These are phyloP conservation scores for Atractiella rhizophila DNA, from an alignment of 768 basidiomycete genomes.

Conservation along the genomic window DNA sequence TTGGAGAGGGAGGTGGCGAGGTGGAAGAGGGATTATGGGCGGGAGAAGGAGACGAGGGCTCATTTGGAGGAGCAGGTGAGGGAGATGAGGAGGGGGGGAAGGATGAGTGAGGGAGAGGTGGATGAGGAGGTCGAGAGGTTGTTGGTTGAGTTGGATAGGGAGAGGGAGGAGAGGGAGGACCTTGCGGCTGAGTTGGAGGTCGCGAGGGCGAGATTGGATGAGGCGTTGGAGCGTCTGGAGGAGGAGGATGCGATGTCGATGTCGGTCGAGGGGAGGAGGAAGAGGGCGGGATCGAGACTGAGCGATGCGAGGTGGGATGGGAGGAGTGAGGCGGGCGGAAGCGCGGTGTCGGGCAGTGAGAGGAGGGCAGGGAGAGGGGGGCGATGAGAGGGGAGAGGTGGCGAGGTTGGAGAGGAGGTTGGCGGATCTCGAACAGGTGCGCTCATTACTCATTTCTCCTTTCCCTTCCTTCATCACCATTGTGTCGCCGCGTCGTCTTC, in stretches of 20 bases:
- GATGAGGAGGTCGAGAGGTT: constrained; percentile 42
- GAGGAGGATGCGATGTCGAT: constrained; percentile 4
- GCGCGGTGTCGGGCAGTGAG: not conserved
- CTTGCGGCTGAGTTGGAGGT: constrained; percentile 21
- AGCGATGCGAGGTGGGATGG: constrained; percentile 6
- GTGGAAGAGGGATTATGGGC: constrained; percentile 12
- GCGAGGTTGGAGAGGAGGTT: constrained; percentile 7
- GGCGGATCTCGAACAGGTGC: constrained; percentile 12
- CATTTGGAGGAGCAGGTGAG: constrained; percentile 10
- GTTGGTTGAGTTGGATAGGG: constrained; percentile 33
- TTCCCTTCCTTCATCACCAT: no score
- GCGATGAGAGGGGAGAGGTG: constrained; percentile 1
- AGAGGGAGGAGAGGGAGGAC: constrained; percentile 36
- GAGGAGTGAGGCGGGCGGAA: constrained; percentile 5
- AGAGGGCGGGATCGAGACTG: not conserved
- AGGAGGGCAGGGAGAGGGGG: not conserved
- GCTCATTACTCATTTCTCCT: not conserved
- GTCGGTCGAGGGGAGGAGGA: constrained; percentile 6
- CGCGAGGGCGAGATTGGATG: constrained; percentile 11
- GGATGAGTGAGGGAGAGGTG: constrained; percentile 4
- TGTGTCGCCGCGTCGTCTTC: not conserved
- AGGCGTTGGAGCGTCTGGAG: constrained; percentile 11
- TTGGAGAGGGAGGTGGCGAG: constrained; percentile 1
- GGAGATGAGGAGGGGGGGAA: constrained; percentile 4
- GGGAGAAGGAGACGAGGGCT: constrained; percentile 14